Evolutionary conservation across 441 rosid species (phyloP), one percentile per base, ranked within the genome.

Genomic region (Mallotus japonicus): DNA sequence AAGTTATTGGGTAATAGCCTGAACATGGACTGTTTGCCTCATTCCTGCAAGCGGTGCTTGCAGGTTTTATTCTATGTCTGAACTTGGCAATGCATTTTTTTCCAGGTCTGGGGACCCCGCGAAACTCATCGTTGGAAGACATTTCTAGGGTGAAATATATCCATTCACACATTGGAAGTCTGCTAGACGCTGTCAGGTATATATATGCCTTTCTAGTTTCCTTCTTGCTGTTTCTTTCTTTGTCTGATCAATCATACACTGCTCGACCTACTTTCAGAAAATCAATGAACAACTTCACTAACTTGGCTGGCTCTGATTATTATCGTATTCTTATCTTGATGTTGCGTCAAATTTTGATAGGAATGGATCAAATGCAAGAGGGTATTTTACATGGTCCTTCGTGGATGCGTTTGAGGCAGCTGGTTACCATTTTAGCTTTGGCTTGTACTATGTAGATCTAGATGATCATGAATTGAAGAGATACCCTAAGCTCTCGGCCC

Each of bases 371-470:
- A 80, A 89, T 62, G 69, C 78, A 0, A 84, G 82, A 70, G 91
- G 89, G 2, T 90, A 92, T 78, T 87, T 86, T 56, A 64, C 79
- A 46, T 86, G 90, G 92, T 89, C 96, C 7, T 73, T 90, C 46
- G n/a, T 89, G 24, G 97, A 90, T 67, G 37, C 80, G 28, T 81
- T 82, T 34, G 93, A 90, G 83, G 14, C 86, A 46, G 79, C 71
- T 42, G 93, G 93, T 32, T 83, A 80, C 57, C 63, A 46, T 7
- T 64, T 80, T 8, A 74, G 82, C 62, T 88, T 16, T 32, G 89
- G 94, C 12, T 77, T 88, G 20, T 87, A 78, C 57, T 80, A 85
- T 57, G 89, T 87, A 10, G 90, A 89, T 69, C 54, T 79, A 47
- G 82, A 88, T 69, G 91, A 91, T 61, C 88, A 87, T 8, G 66